Percentiles rank a stretch among this genome's conserved stretches.
These are phyloP conservation scores for Wickerhamiella dianesei DNA, from an alignment of 805 yeast genomes.

Conservation along the genomic window DNA sequence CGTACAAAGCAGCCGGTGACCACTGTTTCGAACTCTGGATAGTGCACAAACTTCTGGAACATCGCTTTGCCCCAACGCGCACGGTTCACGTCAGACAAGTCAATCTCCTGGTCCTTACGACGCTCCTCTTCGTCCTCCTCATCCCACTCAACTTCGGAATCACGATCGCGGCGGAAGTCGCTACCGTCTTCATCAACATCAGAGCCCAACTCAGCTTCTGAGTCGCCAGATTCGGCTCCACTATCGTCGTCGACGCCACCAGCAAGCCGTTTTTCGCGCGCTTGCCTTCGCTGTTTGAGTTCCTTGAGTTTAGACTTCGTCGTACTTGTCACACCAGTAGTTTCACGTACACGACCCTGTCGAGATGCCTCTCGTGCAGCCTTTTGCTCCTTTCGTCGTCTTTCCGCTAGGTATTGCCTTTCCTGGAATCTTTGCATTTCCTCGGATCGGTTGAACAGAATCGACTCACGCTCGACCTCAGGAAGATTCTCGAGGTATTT, in stretches of 20 bases:
- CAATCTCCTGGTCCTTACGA: conserved; percentile 29
- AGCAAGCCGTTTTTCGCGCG: conserved; percentile 22
- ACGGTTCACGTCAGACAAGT: conserved; percentile 52
- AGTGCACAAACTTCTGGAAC: conserved; percentile 61
- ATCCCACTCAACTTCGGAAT: conserved; percentile 35
- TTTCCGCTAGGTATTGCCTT: conserved; percentile 65
- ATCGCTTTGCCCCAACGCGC: conserved; percentile 66
- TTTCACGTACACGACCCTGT: conserved; percentile 23
- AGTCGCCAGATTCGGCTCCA: conserved; percentile 2
- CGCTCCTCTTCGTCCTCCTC: conserved; percentile 28
- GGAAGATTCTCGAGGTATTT: conserved; percentile 46
- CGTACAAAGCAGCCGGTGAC: conserved; percentile 68
- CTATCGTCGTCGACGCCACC: conserved; percentile 21
- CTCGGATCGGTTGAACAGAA: conserved; percentile 83
- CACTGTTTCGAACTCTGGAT: conserved; percentile 63
- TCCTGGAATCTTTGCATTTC: conserved; percentile 82
- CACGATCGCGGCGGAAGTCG: conserved; percentile 12
- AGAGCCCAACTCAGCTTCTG: conserved; percentile 4
- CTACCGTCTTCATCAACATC: conserved; percentile 31
- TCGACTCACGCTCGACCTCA: conserved; percentile 83
- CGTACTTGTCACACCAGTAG: conserved; percentile 28
- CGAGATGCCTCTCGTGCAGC: conserved; percentile 12
- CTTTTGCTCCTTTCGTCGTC: conserved; percentile 31
- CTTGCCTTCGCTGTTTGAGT: conserved; percentile 63
- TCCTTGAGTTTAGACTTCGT: conserved; percentile 51